Conservation (phyloP, 78 protist genomes). For the Dictyostelium purpureum region DNA sequence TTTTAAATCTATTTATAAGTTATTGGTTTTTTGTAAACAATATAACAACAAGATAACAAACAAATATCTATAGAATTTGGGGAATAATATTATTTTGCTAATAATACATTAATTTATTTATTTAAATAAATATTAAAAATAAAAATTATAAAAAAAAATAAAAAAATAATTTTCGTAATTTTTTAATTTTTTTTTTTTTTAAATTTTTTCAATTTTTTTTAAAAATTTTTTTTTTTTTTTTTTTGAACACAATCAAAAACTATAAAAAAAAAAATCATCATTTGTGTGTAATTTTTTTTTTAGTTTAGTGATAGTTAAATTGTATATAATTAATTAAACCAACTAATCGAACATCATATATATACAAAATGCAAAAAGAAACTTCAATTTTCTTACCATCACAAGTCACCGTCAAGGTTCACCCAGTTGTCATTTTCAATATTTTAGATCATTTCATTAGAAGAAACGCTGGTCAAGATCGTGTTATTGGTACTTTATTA, state of each 20-base stretch:
- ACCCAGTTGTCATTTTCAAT: slow-evolving; percentile 83
- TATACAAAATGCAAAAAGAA: slow-evolving; percentile 61
- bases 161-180: background rate
- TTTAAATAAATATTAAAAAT: too few species aligned
- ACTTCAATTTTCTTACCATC: slow-evolving; percentile 61
- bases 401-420: slow-evolving; percentile 61
- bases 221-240: background rate
- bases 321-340: background rate
- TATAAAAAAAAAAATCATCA: background rate
- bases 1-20: background rate
- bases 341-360: background rate
- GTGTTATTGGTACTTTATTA: slow-evolving; percentile 84
- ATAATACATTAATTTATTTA: too few species aligned
- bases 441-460: slow-evolving; percentile 82
- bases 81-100: too few species aligned
- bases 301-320: background rate
- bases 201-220: background rate
- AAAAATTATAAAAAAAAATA: background rate
- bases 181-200: slow-evolving; percentile 13
- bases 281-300: background rate
- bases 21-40: background rate
- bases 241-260: background rate
- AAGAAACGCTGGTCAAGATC: slow-evolving; percentile 77
- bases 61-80: too few species aligned
- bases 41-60: too few species aligned